phyloP scores from a whole-genome alignment of 805 yeast species.

The Candida easanensis region DNA sequence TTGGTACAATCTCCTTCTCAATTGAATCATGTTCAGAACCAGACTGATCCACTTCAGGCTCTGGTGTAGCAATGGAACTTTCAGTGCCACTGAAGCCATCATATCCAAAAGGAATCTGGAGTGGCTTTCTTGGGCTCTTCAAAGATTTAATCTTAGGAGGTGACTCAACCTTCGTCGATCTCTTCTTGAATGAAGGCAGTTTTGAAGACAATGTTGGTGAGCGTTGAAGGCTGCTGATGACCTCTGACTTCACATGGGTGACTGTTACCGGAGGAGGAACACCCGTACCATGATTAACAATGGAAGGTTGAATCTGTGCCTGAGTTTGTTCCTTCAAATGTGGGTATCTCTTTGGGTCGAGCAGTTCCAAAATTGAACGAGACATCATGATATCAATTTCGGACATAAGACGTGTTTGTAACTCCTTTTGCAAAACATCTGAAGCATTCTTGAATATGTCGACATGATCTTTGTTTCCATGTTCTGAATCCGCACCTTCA shows the following conservation, averaged over 20 bases:
- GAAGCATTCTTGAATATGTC: too few relatives aligned
- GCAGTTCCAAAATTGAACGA: conserved; percentile 55
- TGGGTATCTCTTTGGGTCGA: conserved; percentile 60
- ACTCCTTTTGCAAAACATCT: neutral
- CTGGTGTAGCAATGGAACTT: too few relatives aligned
- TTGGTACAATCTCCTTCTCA: too few relatives aligned
- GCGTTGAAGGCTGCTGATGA: neutral
- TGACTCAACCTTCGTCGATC: conserved; percentile 24
- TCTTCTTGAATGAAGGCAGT: conserved; percentile 23
- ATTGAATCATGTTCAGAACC: too few relatives aligned
- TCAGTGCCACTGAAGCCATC: too few relatives aligned
- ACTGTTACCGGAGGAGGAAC: neutral
- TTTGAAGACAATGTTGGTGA: conserved; percentile 8
- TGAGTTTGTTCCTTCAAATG: conserved; percentile 36
- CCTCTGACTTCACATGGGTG: neutral
- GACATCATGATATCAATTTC: too few relatives aligned
- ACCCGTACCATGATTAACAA: neutral
- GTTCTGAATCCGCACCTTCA: too few relatives aligned
- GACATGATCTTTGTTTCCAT: too few relatives aligned
- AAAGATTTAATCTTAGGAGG: too few relatives aligned
- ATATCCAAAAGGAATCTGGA: too few relatives aligned
- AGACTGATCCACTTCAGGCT: neutral
- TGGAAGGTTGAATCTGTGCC: neutral
- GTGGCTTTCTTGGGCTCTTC: neutral
- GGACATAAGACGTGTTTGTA: too few relatives aligned